Base-by-base conservation (phyloP, 2,329 filamentous ascomycete genomes). In the Beauveria asiatica region DNA sequence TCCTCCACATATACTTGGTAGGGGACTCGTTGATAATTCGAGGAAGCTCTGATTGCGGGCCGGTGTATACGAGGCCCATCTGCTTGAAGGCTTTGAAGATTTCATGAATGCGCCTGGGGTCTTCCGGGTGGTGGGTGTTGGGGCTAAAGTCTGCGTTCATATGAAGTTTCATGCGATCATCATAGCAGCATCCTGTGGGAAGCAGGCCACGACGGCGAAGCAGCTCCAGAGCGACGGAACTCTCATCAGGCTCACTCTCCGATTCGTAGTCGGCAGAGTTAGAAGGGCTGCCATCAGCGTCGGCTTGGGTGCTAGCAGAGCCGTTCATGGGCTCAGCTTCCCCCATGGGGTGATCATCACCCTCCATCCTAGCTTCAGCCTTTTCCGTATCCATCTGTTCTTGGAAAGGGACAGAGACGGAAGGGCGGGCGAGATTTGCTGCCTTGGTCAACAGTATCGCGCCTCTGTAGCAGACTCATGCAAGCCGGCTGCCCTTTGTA, bases 121-220 rank as follows among this genome's bases (percentile, higher is more conserved):
- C 94, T 73, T 99, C 94, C 0, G 94, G 94, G 69, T 99, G 94
- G 56, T 95, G 87, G 23, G 93, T 88, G 52, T 86, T 83, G 1
- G 82, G 80, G 19, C 82, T 84, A 69, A 85, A 87, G 70, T 90
- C 86, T 17, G 90, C 86, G 70, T 97, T 96, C 59, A 92, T 89
- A 71, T 99, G 94, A 62, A 95, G 88, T 62, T 94, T 91, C 94
- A 99, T 99, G 37, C 93, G 85, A 61, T 90, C 86, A 75, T 99
- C 94, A 70, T 97, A 99, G 65, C 90, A 93, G 63, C 88, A 85
- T 3, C 90, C 90, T 0, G 89, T 92, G 0, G 87, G 83, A 1
- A 90, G 77, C 27, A 83, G 73, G 2, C 79, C 78, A 42, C 74
- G 77, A 60, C 75, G 74, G 16, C 70, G 71, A 55, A 78, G 66